These are phyloP conservation scores for Penicillium malachiteum DNA, from an alignment of 495 filamentous ascomycete species.

Conservation along the genomic window DNA sequence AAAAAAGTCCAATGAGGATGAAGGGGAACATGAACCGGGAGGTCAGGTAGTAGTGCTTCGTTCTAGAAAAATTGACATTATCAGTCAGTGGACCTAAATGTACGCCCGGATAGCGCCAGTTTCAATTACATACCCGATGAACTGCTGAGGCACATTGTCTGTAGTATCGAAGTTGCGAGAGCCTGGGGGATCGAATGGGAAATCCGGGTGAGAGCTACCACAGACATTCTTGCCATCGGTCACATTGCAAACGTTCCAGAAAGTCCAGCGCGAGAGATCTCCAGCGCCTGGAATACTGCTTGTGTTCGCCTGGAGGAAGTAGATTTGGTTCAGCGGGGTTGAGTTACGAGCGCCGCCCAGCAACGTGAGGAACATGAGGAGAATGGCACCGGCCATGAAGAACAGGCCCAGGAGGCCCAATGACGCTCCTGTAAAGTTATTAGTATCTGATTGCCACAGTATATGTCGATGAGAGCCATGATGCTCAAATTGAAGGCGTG, in stretches of 20 bases:
- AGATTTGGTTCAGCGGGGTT: slow-evolving; percentile 69
- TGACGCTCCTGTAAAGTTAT: slow-evolving; percentile 37
- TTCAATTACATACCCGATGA: slow-evolving; percentile 51
- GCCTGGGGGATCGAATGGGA: slow-evolving; percentile 62
- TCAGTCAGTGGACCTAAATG: not conserved
- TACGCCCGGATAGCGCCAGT: not conserved
- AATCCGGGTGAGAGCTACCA: slow-evolving; percentile 52
- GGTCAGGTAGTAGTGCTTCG: slow-evolving; percentile 60
- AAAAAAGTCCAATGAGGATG: slow-evolving; percentile 67
- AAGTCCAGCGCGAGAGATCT: slow-evolving; percentile 76
- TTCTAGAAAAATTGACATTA: slow-evolving; percentile 32
- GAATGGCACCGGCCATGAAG: slow-evolving; percentile 68
- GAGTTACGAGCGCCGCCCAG: slow-evolving; percentile 62
- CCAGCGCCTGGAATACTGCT: slow-evolving; percentile 65
- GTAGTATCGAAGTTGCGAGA: slow-evolving; percentile 59
- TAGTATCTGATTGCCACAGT: slow-evolving; percentile 6
- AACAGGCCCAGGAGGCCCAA: slow-evolving; percentile 65
- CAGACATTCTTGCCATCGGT: slow-evolving; percentile 53
- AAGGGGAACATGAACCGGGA: slow-evolving; percentile 74
- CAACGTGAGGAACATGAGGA: slow-evolving; percentile 79
- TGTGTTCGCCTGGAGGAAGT: slow-evolving; percentile 78
- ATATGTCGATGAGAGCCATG: not conserved
- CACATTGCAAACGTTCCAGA: slow-evolving; percentile 71
- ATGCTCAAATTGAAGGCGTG: not conserved
- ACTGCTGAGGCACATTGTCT: slow-evolving; percentile 51